A percentile compares a stretch with the other conserved stretches of the same genome.
Evolutionary conservation across 1,284 basidiomycete genomes (phyloP).

Genomic region (Termitomyces sp.): DNA sequence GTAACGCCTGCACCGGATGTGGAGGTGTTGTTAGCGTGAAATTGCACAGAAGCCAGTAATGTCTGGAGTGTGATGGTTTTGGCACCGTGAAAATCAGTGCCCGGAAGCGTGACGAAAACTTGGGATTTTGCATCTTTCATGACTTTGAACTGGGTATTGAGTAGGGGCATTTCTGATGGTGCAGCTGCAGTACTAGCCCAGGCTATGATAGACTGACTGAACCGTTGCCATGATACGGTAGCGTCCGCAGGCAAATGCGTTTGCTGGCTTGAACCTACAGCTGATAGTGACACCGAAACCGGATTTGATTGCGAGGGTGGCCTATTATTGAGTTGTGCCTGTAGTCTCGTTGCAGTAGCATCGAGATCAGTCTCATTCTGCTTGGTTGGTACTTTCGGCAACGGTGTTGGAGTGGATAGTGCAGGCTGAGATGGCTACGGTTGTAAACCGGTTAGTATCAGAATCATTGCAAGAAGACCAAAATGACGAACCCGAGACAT

Average conservation of each 20-base stretch:
- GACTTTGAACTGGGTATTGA: constrained; percentile 8
- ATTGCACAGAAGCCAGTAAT: background rate
- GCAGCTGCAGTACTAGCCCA: constrained; percentile 6
- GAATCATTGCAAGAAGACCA: background rate
- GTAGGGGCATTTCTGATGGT: constrained; percentile 4
- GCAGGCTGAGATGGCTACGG: background rate
- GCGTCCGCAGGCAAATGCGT: background rate
- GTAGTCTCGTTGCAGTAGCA: constrained; percentile 1
- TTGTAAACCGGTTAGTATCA: background rate
- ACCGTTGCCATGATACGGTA: background rate
- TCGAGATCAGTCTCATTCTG: background rate
- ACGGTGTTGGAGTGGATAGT: background rate
- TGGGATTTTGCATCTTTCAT: constrained; percentile 8
- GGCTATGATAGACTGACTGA: background rate
- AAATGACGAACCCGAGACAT: constrained; percentile 2
- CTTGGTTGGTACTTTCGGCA: background rate
- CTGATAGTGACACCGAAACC: background rate
- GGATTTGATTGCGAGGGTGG: background rate
- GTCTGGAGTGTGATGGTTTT: background rate
- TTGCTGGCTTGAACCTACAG: background rate
- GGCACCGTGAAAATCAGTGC: background rate
- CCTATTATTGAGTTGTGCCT: constrained; percentile 2
- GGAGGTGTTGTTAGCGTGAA: background rate
- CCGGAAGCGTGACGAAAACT: constrained; percentile 4
- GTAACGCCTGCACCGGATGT: background rate